These are phyloP conservation scores for Coriaria nepalensis DNA, from an alignment of 306 rosid genomes.

Conservation along the genomic window DNA sequence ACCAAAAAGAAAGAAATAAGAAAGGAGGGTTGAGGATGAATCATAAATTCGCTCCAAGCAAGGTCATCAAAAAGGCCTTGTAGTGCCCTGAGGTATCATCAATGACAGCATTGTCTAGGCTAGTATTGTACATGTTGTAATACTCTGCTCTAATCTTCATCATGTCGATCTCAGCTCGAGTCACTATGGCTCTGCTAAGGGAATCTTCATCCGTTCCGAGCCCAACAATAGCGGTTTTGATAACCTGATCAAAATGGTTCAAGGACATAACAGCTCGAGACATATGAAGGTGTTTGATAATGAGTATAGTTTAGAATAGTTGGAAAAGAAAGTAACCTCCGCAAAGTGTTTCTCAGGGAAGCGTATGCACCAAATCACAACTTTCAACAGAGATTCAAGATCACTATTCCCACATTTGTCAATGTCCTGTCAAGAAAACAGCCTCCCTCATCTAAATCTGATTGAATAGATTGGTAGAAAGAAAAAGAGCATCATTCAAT, in stretches of 20 bases:
- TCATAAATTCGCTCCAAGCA: constrained; percentile 60
- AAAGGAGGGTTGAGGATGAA: constrained; percentile 7
- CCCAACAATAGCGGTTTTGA: constrained; percentile 52
- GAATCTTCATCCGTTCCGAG: constrained; percentile 87
- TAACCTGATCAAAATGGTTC: constrained; percentile 35
- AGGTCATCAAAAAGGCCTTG: constrained; percentile 61
- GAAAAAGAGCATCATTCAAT: no score
- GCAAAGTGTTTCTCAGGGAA: constrained; percentile 84
- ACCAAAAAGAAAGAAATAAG: constrained; percentile 1
- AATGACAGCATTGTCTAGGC: constrained; percentile 44
- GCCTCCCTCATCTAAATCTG: no score
- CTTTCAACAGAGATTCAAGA: constrained; percentile 36
- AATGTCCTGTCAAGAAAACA: constrained; percentile 42
- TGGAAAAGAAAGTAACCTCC: constrained; percentile 32
- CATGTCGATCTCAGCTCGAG: constrained; percentile 67
- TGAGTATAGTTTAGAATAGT: no score
- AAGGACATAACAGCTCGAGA: background rate
- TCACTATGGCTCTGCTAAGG: constrained; percentile 62
- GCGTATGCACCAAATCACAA: constrained; percentile 47
- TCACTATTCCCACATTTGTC: constrained; percentile 40
- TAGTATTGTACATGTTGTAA: constrained; percentile 29
- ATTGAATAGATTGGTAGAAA: no score
- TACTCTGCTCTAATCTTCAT: constrained; percentile 49
- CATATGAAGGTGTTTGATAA: no score
- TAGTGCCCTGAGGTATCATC: constrained; percentile 83